Base-by-base conservation (phyloP, 192 early-diverging fungal species). In the Gaertneriomyces semiglobifer region DNA sequence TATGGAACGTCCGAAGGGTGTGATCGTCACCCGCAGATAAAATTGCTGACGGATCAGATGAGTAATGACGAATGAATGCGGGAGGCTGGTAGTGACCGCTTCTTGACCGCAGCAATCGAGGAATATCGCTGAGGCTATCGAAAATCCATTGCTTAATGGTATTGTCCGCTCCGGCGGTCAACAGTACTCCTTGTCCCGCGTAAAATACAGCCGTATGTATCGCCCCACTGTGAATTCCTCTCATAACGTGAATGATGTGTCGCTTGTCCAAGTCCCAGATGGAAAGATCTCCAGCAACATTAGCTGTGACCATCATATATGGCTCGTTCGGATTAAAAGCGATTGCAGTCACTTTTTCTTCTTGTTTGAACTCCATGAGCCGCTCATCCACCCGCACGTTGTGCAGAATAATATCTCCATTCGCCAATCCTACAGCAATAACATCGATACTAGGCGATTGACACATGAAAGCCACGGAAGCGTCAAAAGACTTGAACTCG, bases 111-210 rank as follows among this genome's bases (percentile, higher is more conserved):
- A 96, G 77, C 7, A 95, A 76, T 7, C 92, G 84, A 33, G 93
- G 93, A 10, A 75, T 72, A 33, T 89, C 89, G 73, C 94, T 92
- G 5, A 82, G 65, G 12, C 79, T 82, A 68, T 99, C 95, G 80
- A 98, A 99, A 42, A 96, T 85, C 94, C 95, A 99, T 78, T 94
- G 89, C 81, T 94, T 93, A 62, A 99, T 82, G 25, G 94, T 78
- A 66, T 99, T 99, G 76, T 99, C 96, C 3, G 81, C 75, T 39
- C 90, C 88, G 18, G 91, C 91, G 6, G 92, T 93, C 33, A 99
- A 70, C 55, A 98, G 75, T 53, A 99, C 75, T 12, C 91, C 87
- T 84, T 94, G 92, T 4, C 90, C 89, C 43, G 76, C 78, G 63
- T 96, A 77, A 74, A 94, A 98, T 46, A 93, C 79, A 11, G 89